Base-by-base conservation (phyloP, 805 yeast species). In the Sugiyamaella marilandica region DNA sequence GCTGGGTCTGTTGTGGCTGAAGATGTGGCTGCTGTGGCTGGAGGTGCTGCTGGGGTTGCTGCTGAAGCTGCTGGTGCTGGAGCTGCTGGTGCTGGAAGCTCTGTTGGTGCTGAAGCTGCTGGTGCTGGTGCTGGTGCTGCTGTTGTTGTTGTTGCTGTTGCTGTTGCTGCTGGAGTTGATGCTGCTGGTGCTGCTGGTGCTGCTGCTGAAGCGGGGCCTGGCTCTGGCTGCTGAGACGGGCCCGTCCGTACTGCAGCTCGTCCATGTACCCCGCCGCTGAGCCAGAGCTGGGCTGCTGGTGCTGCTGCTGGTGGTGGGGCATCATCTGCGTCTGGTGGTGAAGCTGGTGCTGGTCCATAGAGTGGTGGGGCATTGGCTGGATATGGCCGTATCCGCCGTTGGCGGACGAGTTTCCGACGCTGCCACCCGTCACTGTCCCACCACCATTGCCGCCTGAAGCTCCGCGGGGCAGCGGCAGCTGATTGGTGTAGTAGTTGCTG, bases 1-100 rank as follows among this genome's bases (percentile, higher is more conserved):
- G 60, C 35, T 41, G 59, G 41, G 50, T 60, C 35, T 53, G 53
- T 7, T 24, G 49, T 37, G 37, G 58, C 46, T 53, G 64, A 34
- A 45, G 59, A 45, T 32, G 45, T 43, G 18, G 50, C 8, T 33
- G 58, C 37, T 31, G 47, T 46, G 41, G 33, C 47, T 45, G 43
- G 16, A 31, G 51, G 43, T 11, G 50, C 53, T 16, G 52, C 14
- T 33, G 52, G 33, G 14, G 57, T 11, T n/a, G 19, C 16, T n/a
- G 19, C 49, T 60, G 62, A 19, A 45, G 55, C 26, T 50, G 58
- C 14, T 47, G 59, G 33, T 51, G 57, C 10, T 54, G 60, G 14
- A 52, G 61, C 35, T 55, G 59, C 32, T 41, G 59, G 37, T 50
- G 61, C 35, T 53, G 53, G 11, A 32, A 47, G 37, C 41, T 57